Base-by-base conservation (phyloP, 225 moss, liverwort and hornwort species). In the Thuidium tamariscinum region DNA sequence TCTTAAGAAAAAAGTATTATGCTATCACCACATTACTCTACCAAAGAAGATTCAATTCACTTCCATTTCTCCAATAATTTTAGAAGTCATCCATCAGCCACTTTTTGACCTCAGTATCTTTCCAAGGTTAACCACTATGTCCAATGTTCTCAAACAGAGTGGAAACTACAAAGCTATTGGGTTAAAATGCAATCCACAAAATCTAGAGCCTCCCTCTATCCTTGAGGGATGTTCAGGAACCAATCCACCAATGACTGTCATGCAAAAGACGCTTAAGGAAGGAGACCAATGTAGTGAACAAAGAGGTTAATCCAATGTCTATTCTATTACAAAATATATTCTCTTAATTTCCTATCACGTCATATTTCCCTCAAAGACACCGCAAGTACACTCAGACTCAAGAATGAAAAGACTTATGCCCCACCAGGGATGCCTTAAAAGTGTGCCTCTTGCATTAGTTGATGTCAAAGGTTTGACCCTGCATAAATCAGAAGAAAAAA, bases 401-500 rank as follows among this genome's bases (percentile, higher is more conserved):
- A 65, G 74, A 48, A 89, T 74, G 74, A 75, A n/a, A n/a, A n/a
- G 18, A 85, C 63, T 73, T 42, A 89, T 79, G 74, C 89, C 71
- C 78, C 32, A 54, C 82, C 32, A 54, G 68, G 57, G 76, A 83
- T 83, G 89, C 83, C 89, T 86, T 66, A 85, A 82, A 42, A 66
- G 63, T 56, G 68, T 63, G 86, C 84, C 85, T 80, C 91, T 91
- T 88, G 91, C 79, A 87, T 89, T 85, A 91, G 82, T 74, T 89
- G 91, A 83, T 83, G 76, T 88, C 89, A 91, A 70, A 87, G 83
- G 83, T 79, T 86, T 85, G 87, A 83, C 80, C 91, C 91, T 89
- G 87, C 91, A 91, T 89, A 89, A 86, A 91, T 87, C 89, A 89
- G 87, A 72, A 77, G 69, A 86, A 81, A 76, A 61, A 86, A 81